phyloP scores from a whole-genome alignment of 805 yeast species.

The Wickerhamiella domercqiae region DNA sequence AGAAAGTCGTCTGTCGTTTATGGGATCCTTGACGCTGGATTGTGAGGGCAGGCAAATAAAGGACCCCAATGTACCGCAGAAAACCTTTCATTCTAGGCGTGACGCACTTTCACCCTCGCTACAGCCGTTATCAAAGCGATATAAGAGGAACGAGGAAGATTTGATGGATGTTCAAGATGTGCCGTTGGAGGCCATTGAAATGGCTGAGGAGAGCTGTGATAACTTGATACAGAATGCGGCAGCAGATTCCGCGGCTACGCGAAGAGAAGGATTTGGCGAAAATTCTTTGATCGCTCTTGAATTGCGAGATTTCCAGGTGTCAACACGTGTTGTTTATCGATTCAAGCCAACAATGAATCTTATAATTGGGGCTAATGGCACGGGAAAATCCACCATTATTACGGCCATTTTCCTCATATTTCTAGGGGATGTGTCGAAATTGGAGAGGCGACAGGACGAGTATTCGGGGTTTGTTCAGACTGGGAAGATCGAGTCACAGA shows the following conservation, averaged over 20 bases:
- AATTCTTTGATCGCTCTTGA: constrained; percentile 13
- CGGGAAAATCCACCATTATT: constrained; percentile 86
- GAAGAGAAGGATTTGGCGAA: constrained; percentile 5
- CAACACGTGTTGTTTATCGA: constrained; percentile 20
- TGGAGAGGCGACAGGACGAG: constrained; percentile 27
- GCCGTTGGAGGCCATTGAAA: neutral
- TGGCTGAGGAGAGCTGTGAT: neutral
- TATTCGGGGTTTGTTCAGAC: constrained; percentile 12
- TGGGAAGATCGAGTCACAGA: constrained; percentile 6
- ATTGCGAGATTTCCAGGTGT: constrained; percentile 16
- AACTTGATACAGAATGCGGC: neutral
- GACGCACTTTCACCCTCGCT: too few relatives aligned
- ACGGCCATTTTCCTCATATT: constrained; percentile 85
- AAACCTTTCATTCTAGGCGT: too few relatives aligned
- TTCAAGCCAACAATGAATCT: constrained; percentile 75
- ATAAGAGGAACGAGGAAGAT: too few relatives aligned
- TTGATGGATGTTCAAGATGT: neutral
- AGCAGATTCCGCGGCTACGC: neutral
- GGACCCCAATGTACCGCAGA: too few relatives aligned
- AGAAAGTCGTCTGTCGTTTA: too few relatives aligned
- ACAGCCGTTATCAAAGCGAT: too few relatives aligned
- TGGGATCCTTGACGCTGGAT: too few relatives aligned
- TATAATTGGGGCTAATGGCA: constrained; percentile 93
- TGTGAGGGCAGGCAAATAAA: too few relatives aligned
- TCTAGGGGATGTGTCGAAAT: constrained; percentile 39